A percentile compares a stretch with the other conserved stretches of the same genome.
phyloP scores from a whole-genome alignment of 495 filamentous ascomycete genomes.

The Aspergillus indologenus region DNA sequence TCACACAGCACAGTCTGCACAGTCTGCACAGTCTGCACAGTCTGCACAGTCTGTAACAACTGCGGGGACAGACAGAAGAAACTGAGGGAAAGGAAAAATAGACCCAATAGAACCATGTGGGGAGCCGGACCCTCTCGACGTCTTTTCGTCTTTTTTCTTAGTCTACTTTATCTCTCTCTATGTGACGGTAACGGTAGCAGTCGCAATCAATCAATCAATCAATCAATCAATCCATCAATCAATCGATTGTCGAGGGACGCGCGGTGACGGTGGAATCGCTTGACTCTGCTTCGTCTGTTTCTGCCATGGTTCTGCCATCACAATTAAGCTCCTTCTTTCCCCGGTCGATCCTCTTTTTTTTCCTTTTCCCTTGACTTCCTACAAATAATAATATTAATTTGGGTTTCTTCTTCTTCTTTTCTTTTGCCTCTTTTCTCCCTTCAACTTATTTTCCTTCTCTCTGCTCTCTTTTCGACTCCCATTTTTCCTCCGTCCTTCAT shows the following conservation, averaged over 20 bases:
- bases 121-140: neutral
- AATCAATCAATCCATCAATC: too few species aligned
- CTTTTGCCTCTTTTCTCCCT: constrained; percentile 11
- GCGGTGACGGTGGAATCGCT: neutral
- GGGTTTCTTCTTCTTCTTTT: constrained; percentile 10
- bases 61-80: neutral
- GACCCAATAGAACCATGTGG: neutral
- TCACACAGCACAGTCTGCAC: neutral
- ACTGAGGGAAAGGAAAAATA: neutral
- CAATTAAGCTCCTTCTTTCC: constrained; percentile 17
- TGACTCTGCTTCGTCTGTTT: neutral
- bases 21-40: too few species aligned
- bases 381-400: neutral
- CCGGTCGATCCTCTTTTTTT: constrained; percentile 15
- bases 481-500: neutral
- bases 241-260: too few species aligned
- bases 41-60: neutral
- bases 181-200: neutral
- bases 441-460: constrained; percentile 13
- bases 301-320: constrained; percentile 14
- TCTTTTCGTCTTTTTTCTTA: neutral
- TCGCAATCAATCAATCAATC: too few species aligned
- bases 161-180: neutral
- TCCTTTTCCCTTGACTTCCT: neutral
- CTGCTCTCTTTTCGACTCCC: too few species aligned